phyloP scores from a whole-genome alignment of 176 grass and related monocot genomes.

The maize (Zea mays) region DNA sequence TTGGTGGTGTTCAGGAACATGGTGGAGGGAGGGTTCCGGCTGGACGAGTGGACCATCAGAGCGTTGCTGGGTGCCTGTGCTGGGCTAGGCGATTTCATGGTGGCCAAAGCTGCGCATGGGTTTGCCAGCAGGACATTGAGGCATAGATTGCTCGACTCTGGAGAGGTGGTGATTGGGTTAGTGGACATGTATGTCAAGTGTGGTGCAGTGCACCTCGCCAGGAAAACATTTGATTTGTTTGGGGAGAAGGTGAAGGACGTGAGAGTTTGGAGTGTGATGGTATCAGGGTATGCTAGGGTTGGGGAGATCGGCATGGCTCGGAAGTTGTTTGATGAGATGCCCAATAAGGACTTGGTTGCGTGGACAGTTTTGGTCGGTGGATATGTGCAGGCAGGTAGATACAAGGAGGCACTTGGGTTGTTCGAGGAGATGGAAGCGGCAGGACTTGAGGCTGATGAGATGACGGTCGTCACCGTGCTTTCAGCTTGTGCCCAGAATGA shows the following conservation, averaged over 20 bases:
- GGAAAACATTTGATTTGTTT: slow-evolving; percentile 41
- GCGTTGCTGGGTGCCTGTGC: not conserved
- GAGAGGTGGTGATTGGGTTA: slow-evolving; percentile 16
- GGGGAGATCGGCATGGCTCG: slow-evolving; percentile 40
- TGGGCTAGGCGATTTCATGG: slow-evolving; percentile 23
- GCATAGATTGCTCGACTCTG: not conserved
- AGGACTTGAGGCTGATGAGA: slow-evolving; percentile 50
- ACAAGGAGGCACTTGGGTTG: slow-evolving; percentile 44
- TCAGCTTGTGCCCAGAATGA: slow-evolving; percentile 46
- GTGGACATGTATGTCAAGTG: slow-evolving; percentile 43
- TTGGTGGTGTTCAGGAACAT: slow-evolving; percentile 32
- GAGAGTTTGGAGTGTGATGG: slow-evolving; percentile 47
- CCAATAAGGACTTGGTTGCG: slow-evolving; percentile 46
- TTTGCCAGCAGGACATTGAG: slow-evolving; percentile 32
- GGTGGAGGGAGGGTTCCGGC: not conserved
- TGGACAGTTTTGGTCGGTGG: slow-evolving; percentile 61
- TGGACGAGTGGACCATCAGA: slow-evolving; percentile 35
- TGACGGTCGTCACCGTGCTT: slow-evolving; percentile 36
- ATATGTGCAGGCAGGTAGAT: slow-evolving; percentile 38
- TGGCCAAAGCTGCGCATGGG: slow-evolving; percentile 36
- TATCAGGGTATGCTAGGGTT: slow-evolving; percentile 42
- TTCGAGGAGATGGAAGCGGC: slow-evolving; percentile 50
- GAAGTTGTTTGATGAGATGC: slow-evolving; percentile 50
- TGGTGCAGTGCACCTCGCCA: slow-evolving; percentile 6
- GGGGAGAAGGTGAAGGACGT: slow-evolving; percentile 33